Conservation (phyloP, 2,329 filamentous ascomycete genomes). For the Coniella lustricola region DNA sequence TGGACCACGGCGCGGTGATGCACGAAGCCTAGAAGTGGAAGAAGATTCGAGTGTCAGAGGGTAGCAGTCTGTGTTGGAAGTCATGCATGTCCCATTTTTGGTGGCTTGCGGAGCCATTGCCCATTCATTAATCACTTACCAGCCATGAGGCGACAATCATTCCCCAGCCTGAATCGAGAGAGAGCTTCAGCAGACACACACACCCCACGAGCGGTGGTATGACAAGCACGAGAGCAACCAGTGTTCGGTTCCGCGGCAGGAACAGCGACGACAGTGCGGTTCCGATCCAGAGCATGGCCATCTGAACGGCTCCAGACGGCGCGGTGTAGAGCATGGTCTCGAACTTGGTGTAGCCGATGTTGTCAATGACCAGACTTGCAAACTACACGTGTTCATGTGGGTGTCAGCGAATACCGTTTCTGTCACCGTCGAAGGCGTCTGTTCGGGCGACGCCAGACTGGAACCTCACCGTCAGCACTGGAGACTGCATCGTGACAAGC, state of each 20-base stretch:
- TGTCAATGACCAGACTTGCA: slow-evolving; percentile 41
- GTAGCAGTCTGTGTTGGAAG: too few relatives aligned
- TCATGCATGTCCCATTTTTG: too few relatives aligned
- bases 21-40: slow-evolving; percentile 27
- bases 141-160: slow-evolving; percentile 42
- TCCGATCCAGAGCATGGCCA: slow-evolving; percentile 39
- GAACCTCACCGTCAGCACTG: slow-evolving; percentile 32
- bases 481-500: slow-evolving; percentile 38
- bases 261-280: slow-evolving; percentile 28
- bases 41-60: too few relatives aligned
- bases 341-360: slow-evolving; percentile 35
- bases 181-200: slow-evolving; percentile 36
- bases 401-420: slow-evolving; percentile 7
- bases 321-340: slow-evolving; percentile 40
- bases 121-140: slow-evolving; percentile 22
- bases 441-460: not conserved
- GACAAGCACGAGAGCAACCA: slow-evolving; percentile 32
- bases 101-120: too few relatives aligned
- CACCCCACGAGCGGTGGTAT: slow-evolving; percentile 37
- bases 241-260: slow-evolving; percentile 32
- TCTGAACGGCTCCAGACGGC: slow-evolving; percentile 41
- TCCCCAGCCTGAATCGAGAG: slow-evolving; percentile 35
- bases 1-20: slow-evolving; percentile 34
- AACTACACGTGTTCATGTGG: slow-evolving; percentile 25
- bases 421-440: not conserved